These are phyloP conservation scores for Trypanosoma platydactyli DNA, from an alignment of 208 protist species.

Conservation along the genomic window DNA sequence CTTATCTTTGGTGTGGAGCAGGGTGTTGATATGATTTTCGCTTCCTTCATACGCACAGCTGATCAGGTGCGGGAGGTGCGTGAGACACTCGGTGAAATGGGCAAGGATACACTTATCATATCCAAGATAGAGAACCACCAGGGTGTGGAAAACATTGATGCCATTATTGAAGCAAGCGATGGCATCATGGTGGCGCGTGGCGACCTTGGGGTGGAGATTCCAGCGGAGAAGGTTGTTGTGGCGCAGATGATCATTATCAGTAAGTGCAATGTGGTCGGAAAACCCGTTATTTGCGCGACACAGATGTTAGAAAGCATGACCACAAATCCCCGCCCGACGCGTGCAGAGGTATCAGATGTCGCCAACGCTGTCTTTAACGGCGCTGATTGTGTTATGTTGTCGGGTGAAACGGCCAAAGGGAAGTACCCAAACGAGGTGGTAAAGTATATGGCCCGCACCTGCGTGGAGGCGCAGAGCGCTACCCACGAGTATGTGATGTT, in stretches of 20 bases:
- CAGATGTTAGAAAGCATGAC: conserved; percentile 99
- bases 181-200: conserved; percentile 99
- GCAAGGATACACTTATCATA: conserved; percentile 96
- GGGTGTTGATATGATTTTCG: conserved; percentile 98
- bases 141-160: conserved; percentile 97
- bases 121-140: conserved; percentile 99
- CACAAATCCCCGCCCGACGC: conserved; percentile 97
- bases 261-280: conserved; percentile 97
- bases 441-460: conserved; percentile 94
- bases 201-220: conserved; percentile 99
- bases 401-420: conserved; percentile 98
- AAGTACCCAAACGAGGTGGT: conserved; percentile 96
- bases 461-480: conserved; percentile 82
- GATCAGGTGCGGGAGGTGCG: conserved; percentile 95
- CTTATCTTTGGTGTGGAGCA: conserved; percentile 94
- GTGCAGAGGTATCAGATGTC: conserved; percentile 97
- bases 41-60: conserved; percentile 97
- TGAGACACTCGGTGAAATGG: conserved; percentile 84
- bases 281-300: conserved; percentile 98
- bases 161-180: conserved; percentile 97
- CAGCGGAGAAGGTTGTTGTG: conserved; percentile 96
- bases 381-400: conserved; percentile 99
- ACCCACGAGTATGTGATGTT: conserved; percentile 79
- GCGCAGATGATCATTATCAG: conserved; percentile 99
- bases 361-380: conserved; percentile 98